A percentile compares a stretch with the other conserved stretches of the same genome.
These are phyloP conservation scores for Tylopilus plumbeoviolaceoides DNA, from an alignment of 768 basidiomycete species.

Conservation along the genomic window DNA sequence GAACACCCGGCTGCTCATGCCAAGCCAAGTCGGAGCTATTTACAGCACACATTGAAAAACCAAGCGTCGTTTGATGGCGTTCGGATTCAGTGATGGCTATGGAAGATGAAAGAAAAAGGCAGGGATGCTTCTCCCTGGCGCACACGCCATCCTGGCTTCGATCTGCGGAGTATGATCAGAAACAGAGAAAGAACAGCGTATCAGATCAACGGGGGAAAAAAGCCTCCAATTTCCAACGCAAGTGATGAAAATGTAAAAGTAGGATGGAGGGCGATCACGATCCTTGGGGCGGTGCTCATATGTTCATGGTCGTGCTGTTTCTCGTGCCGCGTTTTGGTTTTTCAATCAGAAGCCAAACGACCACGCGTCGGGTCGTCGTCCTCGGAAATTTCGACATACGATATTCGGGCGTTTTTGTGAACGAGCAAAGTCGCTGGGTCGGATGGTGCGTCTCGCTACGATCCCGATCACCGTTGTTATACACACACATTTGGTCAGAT, in stretches of 20 bases:
- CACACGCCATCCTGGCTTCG: conserved; percentile 13
- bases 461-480: background rate
- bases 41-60: background rate
- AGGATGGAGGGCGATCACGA: background rate
- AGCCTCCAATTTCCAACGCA: background rate
- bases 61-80: background rate
- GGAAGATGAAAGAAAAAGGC: conserved; percentile 11
- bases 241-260: background rate
- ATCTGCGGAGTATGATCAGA: conserved; percentile 24
- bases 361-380: conserved; percentile 3
- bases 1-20: background rate
- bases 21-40: background rate
- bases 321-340: background rate
- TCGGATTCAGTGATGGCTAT: conserved; percentile 27
- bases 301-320: background rate
- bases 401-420: conserved; percentile 9
- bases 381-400: conserved; percentile 23
- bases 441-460: background rate
- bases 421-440: background rate
- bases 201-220: conserved; percentile 16
- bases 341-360: background rate
- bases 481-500: background rate
- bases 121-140: background rate
- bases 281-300: background rate
- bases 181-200: background rate